Base-by-base conservation (phyloP, 1,284 basidiomycete species). In the Puccinia horiana region DNA sequence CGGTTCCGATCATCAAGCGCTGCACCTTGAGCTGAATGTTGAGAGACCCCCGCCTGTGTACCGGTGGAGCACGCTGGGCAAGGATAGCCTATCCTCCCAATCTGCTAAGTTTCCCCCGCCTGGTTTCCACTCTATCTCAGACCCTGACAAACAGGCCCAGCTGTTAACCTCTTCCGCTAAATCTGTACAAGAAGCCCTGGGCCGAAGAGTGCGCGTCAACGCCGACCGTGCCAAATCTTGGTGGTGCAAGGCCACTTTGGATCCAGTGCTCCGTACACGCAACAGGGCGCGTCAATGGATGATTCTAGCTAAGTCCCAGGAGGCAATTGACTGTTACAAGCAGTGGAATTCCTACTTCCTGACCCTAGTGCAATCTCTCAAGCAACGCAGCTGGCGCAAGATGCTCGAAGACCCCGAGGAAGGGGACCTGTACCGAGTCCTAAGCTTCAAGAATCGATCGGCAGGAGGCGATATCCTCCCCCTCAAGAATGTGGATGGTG, bases 241-340 rank as follows among this genome's bases (percentile, higher is more conserved):
- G 76, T 78, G 76, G 76, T 58, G 63, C 52, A 20, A 16, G 1
- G 29, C 12, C 23, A 49, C 49, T 14, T 47, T 78, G 37, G 49
- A 78, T 49, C 76, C 58, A 35, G n/a, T 67, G 4, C 8, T 78
- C 40, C 65, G 67, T 32, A n/a, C n/a, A n/a, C n/a, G n/a, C n/a
- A n/a, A n/a, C n/a, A n/a, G n/a, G n/a, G n/a, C n/a, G n/a, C n/a
- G 76, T 12, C 40, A 26, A 29, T 78, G 76, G 76, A 67, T 78
- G 61, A 44, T 67, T 11, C 14, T 67, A 23, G 42, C 61, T 32
- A 65, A 54, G 29, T 78, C 63, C 8, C 23, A 16, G 4, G 63
- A 78, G 26, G 58, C 76, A 18, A 44, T 14, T 1, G 16, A 49
- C 2, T 78, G 76, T 40, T 78, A 78, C 65, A 14, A n/a, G n/a